phyloP scores from a whole-genome alignment of 2,329 filamentous ascomycete genomes.

The Herpotrichia juniperi region DNA sequence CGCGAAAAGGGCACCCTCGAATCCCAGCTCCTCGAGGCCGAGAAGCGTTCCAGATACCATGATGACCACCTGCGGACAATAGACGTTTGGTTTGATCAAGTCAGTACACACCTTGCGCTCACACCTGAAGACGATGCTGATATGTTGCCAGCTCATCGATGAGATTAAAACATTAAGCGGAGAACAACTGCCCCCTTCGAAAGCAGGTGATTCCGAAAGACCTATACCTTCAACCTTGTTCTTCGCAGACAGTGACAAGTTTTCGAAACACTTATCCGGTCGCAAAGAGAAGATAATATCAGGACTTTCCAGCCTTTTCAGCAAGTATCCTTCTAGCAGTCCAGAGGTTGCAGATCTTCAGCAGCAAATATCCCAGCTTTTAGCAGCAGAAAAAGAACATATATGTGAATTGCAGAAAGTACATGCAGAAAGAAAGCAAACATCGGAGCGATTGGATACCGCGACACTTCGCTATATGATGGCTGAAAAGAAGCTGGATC shows the following conservation, averaged over 20 bases:
- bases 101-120: constrained; percentile 52
- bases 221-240: constrained; percentile 60
- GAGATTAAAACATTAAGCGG: constrained; percentile 53
- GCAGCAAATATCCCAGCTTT: constrained; percentile 72
- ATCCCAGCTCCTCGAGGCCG: constrained; percentile 77
- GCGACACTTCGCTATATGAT: constrained; percentile 92
- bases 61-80: constrained; percentile 91
- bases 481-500: constrained; percentile 92
- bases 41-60: constrained; percentile 79
- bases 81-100: constrained; percentile 94
- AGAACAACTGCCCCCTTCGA: constrained; percentile 35
- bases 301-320: constrained; percentile 73
- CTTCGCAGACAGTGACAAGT: constrained; percentile 63
- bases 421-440: constrained; percentile 78
- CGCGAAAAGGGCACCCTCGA: constrained; percentile 85
- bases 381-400: constrained; percentile 83
- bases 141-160: constrained; percentile 50
- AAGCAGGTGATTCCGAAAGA: constrained; percentile 20
- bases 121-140: constrained; percentile 27
- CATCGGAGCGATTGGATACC: constrained; percentile 84
- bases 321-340: constrained; percentile 55
- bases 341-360: constrained; percentile 77
- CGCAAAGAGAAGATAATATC: constrained; percentile 78
- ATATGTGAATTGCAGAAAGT: constrained; percentile 77
- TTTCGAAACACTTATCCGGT: constrained; percentile 79